Base-by-base conservation (phyloP, 306 rosid genomes). In the Benincasa hispida region DNA sequence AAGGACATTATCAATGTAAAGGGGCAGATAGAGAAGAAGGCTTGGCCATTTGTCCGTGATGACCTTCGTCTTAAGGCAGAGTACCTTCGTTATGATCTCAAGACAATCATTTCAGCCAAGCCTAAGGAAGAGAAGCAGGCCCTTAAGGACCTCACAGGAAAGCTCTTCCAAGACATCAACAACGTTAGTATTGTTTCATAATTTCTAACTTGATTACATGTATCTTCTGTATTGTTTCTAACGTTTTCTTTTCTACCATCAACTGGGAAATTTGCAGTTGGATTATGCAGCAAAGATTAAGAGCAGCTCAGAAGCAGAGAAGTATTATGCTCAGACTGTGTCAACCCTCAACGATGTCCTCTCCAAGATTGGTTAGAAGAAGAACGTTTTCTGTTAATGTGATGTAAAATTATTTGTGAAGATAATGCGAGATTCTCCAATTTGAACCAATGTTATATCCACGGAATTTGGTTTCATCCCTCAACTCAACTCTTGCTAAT, bases 241-340 rank as follows among this genome's bases (percentile, higher is more conserved):
- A 70, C 6, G 45, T 4, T 34, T 70, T 2, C 3, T 15, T 70
- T 70, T n/a, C 28, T 17, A 18, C 48, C 17, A 15, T 66, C 30
- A 22, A 42, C 13, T 37, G 53, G 53, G 12, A 5, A 41, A 37
- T 10, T 39, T 39, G 73, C 96, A 94, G 98, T 79, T 95, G 88
- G 99, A 95, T 85, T 50, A 92, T 80, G 99, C 99, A 39, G 99
- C 99, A 10, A 95, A 92, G 83, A 80, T 83, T 18, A 95, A 95
- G 96, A 95, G 97, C 88, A 53, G 85, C 67, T 79, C 96, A 39
- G 82, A 89, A 79, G 99, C 99, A 63, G 98, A 92, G 91, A 95
- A 95, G 87, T 95, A 82, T 91, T 95, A 95, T 81, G 87, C 93
- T 15, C 85, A 76, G 57, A 78, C 99, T 50, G 79, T 89, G 70